A percentile compares a stretch with the other conserved stretches of the same genome.
Conservation (phyloP, 768 basidiomycete species). For the Galerina marginata region DNA sequence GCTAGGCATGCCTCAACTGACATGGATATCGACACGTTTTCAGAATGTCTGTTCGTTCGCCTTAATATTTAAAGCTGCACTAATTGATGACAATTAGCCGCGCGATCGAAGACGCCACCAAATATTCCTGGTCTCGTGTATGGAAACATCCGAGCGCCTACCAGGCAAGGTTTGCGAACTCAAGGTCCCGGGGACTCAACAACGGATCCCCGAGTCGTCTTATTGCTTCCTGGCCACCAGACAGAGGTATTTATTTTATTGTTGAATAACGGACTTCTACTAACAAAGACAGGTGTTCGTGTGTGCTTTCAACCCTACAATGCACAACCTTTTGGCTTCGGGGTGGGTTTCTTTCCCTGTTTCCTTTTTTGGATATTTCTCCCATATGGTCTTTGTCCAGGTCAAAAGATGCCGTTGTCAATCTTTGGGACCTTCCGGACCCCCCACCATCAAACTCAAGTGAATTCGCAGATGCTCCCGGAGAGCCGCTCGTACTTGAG, state of each 20-base stretch:
- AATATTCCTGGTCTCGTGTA: not conserved
- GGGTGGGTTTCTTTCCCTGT: constrained; percentile 53
- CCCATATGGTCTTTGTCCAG: constrained; percentile 39
- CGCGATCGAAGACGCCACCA: constrained; percentile 20
- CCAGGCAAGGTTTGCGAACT: constrained; percentile 39
- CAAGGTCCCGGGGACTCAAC: constrained; percentile 49
- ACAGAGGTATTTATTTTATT: constrained; percentile 50
- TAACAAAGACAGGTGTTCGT: constrained; percentile 67
- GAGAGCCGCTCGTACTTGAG: constrained; percentile 50
- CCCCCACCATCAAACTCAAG: constrained; percentile 33
- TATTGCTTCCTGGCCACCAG: constrained; percentile 62
- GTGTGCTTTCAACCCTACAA: constrained; percentile 77
- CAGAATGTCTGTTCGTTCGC: constrained; percentile 33
- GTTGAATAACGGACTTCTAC: not conserved
- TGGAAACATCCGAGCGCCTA: constrained; percentile 29
- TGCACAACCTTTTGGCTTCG: constrained; percentile 65
- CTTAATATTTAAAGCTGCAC: not conserved
- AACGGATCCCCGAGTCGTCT: constrained; percentile 47
- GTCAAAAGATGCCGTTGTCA: constrained; percentile 77
- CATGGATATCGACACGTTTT: constrained; percentile 48
- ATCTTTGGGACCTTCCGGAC: constrained; percentile 72
- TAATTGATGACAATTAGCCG: constrained; percentile 9
- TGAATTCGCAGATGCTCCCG: constrained; percentile 37
- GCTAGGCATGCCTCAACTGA: constrained; percentile 56
- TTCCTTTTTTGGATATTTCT: constrained; percentile 7